These are phyloP conservation scores for Trichoderma polysporum DNA, from an alignment of 2,329 filamentous ascomycete genomes.

Conservation along the genomic window DNA sequence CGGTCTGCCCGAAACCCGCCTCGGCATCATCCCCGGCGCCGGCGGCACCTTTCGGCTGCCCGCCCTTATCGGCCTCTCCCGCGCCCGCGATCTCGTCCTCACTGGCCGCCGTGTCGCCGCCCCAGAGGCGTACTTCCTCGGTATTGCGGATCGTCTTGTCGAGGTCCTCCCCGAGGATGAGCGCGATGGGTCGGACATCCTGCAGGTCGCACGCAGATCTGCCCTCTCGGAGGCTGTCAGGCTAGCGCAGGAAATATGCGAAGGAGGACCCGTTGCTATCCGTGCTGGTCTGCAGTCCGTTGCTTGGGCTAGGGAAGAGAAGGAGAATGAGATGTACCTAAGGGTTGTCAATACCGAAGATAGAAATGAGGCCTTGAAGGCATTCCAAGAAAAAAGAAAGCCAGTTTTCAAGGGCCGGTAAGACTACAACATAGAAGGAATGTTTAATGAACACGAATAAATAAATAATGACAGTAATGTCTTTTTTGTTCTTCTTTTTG, in stretches of 20 bases:
- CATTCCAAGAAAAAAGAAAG: constrained; percentile 69
- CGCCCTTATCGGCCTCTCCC: constrained; percentile 71
- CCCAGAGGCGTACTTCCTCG: constrained; percentile 86
- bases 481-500: neutral
- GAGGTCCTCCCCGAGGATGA: constrained; percentile 65
- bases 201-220: constrained; percentile 60
- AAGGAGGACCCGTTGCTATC: constrained; percentile 83
- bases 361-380: constrained; percentile 80
- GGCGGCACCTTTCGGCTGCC: constrained; percentile 90
- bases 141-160: constrained; percentile 85
- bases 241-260: constrained; percentile 81
- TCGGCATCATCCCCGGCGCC: constrained; percentile 92
- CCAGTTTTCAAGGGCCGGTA: constrained; percentile 57
- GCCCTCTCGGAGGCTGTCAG: constrained; percentile 75
- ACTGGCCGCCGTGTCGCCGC: constrained; percentile 84
- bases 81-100: constrained; percentile 86
- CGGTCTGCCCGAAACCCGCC: constrained; percentile 84
- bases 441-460: neutral
- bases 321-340: constrained; percentile 87
- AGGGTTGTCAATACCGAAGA: constrained; percentile 82
- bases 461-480: neutral
- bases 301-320: constrained; percentile 66
- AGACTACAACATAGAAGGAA: constrained; percentile 13
- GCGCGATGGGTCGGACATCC: constrained; percentile 43
- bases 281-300: constrained; percentile 79